phyloP scores from a whole-genome alignment of 2,329 filamentous ascomycete species.

The Triangularia setosa region DNA sequence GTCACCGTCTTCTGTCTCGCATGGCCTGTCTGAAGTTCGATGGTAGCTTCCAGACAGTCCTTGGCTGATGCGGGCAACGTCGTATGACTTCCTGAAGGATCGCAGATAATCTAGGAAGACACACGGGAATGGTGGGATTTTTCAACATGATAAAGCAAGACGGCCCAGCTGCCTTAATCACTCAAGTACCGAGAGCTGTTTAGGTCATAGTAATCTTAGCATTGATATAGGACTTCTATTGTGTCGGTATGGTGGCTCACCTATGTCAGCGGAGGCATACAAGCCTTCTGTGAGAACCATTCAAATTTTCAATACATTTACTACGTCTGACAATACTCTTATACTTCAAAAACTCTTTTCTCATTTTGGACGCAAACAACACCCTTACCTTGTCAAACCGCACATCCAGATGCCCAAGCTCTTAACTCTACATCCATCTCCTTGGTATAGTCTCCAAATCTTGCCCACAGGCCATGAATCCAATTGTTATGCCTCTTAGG shows the following conservation, averaged over 20 bases:
- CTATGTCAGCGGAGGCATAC: background rate
- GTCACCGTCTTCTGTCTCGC: background rate
- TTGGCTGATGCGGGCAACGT: background rate
- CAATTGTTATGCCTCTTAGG: constrained; percentile 15
- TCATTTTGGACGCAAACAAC: background rate
- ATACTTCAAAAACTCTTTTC: too few relatives aligned
- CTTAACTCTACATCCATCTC: constrained; percentile 26
- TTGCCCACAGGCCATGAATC: constrained; percentile 20
- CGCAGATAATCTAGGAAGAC: background rate
- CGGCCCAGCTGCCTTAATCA: too few relatives aligned
- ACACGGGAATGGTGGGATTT: background rate
- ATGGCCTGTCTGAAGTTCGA: background rate
- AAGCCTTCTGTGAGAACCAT: background rate
- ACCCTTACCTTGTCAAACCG: background rate
- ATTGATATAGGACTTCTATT: background rate
- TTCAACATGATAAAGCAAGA: background rate
- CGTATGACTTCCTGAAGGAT: background rate
- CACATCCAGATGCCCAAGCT: constrained; percentile 20
- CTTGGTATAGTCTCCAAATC: constrained; percentile 23
- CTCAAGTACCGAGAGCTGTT: background rate
- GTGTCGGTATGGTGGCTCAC: background rate
- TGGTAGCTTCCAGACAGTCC: background rate
- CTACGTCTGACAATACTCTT: too few relatives aligned
- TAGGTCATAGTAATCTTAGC: background rate
- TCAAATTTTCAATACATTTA: too few relatives aligned